Conservation (phyloP, 495 filamentous ascomycete genomes). For the Trichoderma asperelloides region DNA sequence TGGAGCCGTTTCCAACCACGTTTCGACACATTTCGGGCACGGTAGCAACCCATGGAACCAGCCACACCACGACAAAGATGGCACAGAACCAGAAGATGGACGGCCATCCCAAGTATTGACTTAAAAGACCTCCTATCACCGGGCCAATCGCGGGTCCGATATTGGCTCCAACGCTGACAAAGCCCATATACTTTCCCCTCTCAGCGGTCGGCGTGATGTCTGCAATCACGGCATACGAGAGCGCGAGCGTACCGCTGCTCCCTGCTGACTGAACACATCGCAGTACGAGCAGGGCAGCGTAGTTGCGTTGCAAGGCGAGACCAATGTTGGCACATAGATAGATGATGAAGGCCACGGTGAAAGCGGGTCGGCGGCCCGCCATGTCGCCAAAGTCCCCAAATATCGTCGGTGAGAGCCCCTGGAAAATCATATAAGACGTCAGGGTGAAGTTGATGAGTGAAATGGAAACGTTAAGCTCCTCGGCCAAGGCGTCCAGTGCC, state of each 20-base stretch:
- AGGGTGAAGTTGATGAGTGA: conserved; percentile 58
- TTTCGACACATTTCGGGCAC: conserved; percentile 63
- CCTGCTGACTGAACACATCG: conserved; percentile 56
- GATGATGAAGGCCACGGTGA: conserved; percentile 47
- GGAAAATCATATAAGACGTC: conserved; percentile 56
- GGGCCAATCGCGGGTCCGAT: conserved; percentile 51
- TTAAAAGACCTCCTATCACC: conserved; percentile 55
- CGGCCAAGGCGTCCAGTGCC: conserved; percentile 49
- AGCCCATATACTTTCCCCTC: conserved; percentile 51
- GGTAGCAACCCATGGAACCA: conserved; percentile 42
- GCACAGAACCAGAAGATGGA: conserved; percentile 68
- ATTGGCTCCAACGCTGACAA: conserved; percentile 41
- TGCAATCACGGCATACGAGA: conserved; percentile 52
- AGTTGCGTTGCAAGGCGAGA: conserved; percentile 50
- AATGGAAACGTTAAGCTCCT: conserved; percentile 47
- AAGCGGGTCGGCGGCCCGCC: conserved; percentile 50
- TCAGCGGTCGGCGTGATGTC: conserved; percentile 52
- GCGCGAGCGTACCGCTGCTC: conserved; percentile 45
- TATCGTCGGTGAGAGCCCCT: conserved; percentile 50
- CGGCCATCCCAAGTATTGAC: conserved; percentile 58
- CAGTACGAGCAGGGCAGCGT: conserved; percentile 50
- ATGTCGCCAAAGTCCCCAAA: conserved; percentile 53
- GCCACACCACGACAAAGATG: conserved; percentile 46
- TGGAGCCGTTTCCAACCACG: conserved; percentile 63
- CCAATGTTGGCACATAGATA: conserved; percentile 57